Evolutionary conservation across 805 yeast genomes (phyloP).

Genomic region (Cyberlindnera mycetangii): DNA sequence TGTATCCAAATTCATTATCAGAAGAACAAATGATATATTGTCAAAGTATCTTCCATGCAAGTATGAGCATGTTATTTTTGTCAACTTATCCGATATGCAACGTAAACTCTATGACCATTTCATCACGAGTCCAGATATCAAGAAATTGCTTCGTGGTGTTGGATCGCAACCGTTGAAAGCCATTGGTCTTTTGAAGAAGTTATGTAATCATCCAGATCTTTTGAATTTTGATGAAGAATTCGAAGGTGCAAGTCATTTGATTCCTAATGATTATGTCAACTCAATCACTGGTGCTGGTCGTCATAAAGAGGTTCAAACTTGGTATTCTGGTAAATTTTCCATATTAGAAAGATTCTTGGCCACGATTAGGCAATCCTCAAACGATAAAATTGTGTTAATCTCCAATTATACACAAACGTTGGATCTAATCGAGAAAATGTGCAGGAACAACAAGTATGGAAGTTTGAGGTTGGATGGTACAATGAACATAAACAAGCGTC

Average conservation of each 20-base stretch:
- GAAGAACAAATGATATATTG: constrained; percentile 92
- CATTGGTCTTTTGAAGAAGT: constrained; percentile 81
- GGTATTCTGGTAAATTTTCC: constrained; percentile 83
- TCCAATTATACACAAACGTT: constrained; percentile 94
- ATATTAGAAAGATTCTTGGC: constrained; percentile 82
- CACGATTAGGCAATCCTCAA: constrained; percentile 73
- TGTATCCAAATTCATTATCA: constrained; percentile 86
- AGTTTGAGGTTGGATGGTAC: constrained; percentile 86
- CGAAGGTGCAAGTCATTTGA: constrained; percentile 59
- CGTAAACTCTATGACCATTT: constrained; percentile 65
- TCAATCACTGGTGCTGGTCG: constrained; percentile 48
- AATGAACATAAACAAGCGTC: constrained; percentile 87
- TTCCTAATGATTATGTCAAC: constrained; percentile 72
- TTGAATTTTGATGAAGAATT: constrained; percentile 73
- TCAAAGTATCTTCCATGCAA: constrained; percentile 94
- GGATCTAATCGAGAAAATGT: constrained; percentile 84
- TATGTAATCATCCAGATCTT: constrained; percentile 93
- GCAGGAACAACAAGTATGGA: constrained; percentile 74
- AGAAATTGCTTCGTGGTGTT: constrained; percentile 57
- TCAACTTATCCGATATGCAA: constrained; percentile 79
- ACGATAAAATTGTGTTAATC: constrained; percentile 92
- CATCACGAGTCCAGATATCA: constrained; percentile 75
- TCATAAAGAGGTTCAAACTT: constrained; percentile 67
- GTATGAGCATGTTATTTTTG: constrained; percentile 95
- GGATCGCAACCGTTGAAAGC: constrained; percentile 87